phyloP scores from a whole-genome alignment of 129 eudicot species.

The Arctium minus region DNA sequence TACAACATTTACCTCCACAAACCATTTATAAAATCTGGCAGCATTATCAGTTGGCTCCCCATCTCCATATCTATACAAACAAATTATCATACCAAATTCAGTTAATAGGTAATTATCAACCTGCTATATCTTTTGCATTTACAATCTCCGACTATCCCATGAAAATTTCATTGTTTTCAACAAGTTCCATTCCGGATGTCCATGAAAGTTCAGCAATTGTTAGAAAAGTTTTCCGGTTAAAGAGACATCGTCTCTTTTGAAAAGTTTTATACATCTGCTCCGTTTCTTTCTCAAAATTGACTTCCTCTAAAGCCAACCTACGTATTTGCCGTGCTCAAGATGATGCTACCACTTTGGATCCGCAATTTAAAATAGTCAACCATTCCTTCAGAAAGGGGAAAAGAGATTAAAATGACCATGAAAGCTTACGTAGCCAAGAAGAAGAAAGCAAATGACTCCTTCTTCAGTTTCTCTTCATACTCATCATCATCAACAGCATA shows the following conservation, averaged over 20 bases:
- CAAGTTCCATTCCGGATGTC: not conserved
- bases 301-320: not conserved
- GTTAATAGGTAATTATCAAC: not conserved
- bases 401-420: not conserved
- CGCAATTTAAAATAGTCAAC: not conserved
- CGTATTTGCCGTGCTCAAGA: not conserved
- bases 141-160: not conserved
- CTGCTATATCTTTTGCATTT: not conserved
- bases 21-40: slow-evolving; percentile 94
- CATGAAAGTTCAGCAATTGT: not conserved
- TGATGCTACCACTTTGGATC: not conserved
- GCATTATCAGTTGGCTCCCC: slow-evolving; percentile 99
- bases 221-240: not conserved
- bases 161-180: not conserved
- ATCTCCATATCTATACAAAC: slow-evolving; percentile 79
- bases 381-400: not conserved
- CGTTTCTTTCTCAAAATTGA: not conserved
- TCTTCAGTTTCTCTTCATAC: slow-evolving; percentile 74
- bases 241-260: not conserved
- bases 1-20: slow-evolving; percentile 58
- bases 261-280: not conserved
- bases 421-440: slow-evolving; percentile 87
- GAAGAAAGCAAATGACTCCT: slow-evolving; percentile 74
- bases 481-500: slow-evolving; percentile 96
- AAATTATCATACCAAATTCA: slow-evolving; percentile 19